Percentiles rank a stretch among this genome's conserved stretches.
Conservation (phyloP, 371 early-diverging fungal genomes). For the Blyttiomyces sp. region DNA sequence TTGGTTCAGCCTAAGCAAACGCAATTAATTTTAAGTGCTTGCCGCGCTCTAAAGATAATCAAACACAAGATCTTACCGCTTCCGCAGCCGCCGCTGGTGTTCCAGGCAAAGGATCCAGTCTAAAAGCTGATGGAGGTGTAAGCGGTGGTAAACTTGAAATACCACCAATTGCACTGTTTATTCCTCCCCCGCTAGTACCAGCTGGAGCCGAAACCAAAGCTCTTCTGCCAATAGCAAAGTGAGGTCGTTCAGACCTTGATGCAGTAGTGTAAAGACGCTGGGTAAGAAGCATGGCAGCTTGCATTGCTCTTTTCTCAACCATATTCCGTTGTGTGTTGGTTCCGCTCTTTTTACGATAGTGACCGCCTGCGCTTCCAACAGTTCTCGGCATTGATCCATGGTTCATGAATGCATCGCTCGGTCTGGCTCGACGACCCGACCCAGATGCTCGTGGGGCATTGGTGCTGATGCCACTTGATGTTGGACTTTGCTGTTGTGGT, state of each 20-base stretch:
- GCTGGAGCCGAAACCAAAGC: neutral
- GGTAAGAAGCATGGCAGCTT: constrained; percentile 1
- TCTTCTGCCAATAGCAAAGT: constrained; percentile 5
- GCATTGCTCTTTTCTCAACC: neutral
- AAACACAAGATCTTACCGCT: neutral
- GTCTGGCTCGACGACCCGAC: too few relatives aligned
- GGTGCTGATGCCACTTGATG: too few relatives aligned
- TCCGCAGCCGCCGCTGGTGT: neutral
- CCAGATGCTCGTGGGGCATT: too few relatives aligned
- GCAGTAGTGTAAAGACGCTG: constrained; percentile 22
- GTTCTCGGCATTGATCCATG: too few relatives aligned
- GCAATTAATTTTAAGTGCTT: neutral
- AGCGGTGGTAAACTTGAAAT: too few relatives aligned
- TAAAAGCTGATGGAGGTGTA: too few relatives aligned
- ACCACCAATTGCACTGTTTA: too few relatives aligned
- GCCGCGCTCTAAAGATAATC: neutral
- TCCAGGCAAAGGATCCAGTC: neutral
- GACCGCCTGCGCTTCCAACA: too few relatives aligned
- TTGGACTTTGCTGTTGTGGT: too few relatives aligned
- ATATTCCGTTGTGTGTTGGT: neutral
- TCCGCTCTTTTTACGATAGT: too few relatives aligned
- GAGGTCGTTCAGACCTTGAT: constrained; percentile 11
- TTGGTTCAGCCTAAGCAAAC: too few relatives aligned
- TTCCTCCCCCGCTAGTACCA: neutral
- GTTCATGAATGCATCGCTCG: too few relatives aligned